These are phyloP conservation scores for Zygoascus meyerae DNA, from an alignment of 1,139 yeast genomes.

Conservation along the genomic window DNA sequence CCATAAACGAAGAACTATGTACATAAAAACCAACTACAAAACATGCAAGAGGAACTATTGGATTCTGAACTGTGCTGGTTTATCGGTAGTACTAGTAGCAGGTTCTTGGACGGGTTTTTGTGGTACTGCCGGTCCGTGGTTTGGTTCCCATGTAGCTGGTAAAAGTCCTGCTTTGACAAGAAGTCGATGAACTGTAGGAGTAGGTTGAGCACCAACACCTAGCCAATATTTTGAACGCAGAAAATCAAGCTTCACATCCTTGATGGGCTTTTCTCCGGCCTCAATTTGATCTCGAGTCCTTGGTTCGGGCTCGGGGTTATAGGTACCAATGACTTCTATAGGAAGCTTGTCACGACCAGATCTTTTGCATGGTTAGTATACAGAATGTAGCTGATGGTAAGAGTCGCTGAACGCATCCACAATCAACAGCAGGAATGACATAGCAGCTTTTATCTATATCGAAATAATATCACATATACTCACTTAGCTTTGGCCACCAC, in stretches of 20 bases:
- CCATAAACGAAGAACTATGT: not conserved
- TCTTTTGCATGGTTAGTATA: slow-evolving; percentile 20
- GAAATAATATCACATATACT: no score
- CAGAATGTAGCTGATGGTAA: not conserved
- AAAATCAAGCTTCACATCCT: slow-evolving; percentile 79
- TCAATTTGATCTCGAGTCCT: slow-evolving; percentile 53
- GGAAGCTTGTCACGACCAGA: slow-evolving; percentile 81
- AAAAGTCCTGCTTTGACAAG: slow-evolving; percentile 58
- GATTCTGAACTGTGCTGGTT: not conserved
- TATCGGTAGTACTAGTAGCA: slow-evolving; percentile 4
- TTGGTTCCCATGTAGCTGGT: slow-evolving; percentile 61
- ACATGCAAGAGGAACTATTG: not conserved
- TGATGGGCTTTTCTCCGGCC: slow-evolving; percentile 54
- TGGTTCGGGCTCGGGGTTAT: slow-evolving; percentile 77
- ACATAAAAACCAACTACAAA: not conserved
- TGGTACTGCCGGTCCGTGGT: slow-evolving; percentile 22
- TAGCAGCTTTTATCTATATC: no score
- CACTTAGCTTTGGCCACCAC: slow-evolving; percentile 70
- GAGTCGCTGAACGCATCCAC: no score
- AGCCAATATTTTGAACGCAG: slow-evolving; percentile 95
- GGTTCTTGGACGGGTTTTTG: slow-evolving; percentile 16
- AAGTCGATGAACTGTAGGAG: slow-evolving; percentile 70
- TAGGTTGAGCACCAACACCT: slow-evolving; percentile 97
- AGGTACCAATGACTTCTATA: slow-evolving; percentile 91
- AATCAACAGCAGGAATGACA: no score